Evolutionary conservation across 2,329 filamentous ascomycete genomes (phyloP).

Genomic region (Podosphaera fusca): DNA sequence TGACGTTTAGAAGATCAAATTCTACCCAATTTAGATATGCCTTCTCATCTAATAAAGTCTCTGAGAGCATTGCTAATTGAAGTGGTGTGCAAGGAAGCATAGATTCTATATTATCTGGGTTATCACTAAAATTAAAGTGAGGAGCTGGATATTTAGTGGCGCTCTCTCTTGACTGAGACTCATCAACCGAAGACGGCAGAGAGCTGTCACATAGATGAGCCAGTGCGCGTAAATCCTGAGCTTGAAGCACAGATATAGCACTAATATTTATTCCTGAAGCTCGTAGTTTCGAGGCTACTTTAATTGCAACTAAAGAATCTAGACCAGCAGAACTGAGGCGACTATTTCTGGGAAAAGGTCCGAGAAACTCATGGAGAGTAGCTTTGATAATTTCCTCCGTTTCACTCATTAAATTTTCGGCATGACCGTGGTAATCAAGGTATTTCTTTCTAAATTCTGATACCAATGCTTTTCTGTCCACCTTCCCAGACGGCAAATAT

Average conservation of each 20-base stretch:
- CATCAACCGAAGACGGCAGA: neutral
- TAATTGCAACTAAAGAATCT: constrained; percentile 42
- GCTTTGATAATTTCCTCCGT: constrained; percentile 6
- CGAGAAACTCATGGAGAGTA: constrained; percentile 10
- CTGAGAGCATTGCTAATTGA: constrained; percentile 59
- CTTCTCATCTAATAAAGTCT: constrained; percentile 34
- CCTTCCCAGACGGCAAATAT: constrained; percentile 60
- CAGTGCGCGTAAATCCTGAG: constrained; percentile 23
- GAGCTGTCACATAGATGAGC: constrained; percentile 11
- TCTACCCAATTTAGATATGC: constrained; percentile 64
- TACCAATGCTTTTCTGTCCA: constrained; percentile 45
- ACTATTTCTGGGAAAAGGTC: constrained; percentile 13
- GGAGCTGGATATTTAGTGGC: neutral
- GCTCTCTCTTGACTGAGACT: neutral
- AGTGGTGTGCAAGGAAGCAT: constrained; percentile 43
- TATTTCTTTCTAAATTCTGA: constrained; percentile 24
- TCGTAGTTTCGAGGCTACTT: constrained; percentile 40
- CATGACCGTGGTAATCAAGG: constrained; percentile 3
- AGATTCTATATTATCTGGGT: constrained; percentile 21
- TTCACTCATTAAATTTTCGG: constrained; percentile 10
- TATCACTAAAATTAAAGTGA: constrained; percentile 4
- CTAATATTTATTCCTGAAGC: constrained; percentile 28
- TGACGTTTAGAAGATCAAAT: constrained; percentile 23
- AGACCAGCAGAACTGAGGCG: constrained; percentile 32
- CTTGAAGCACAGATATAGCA: constrained; percentile 37